These are phyloP conservation scores for Carpinus fangiana DNA, from an alignment of 306 rosid genomes.

Conservation along the genomic window DNA sequence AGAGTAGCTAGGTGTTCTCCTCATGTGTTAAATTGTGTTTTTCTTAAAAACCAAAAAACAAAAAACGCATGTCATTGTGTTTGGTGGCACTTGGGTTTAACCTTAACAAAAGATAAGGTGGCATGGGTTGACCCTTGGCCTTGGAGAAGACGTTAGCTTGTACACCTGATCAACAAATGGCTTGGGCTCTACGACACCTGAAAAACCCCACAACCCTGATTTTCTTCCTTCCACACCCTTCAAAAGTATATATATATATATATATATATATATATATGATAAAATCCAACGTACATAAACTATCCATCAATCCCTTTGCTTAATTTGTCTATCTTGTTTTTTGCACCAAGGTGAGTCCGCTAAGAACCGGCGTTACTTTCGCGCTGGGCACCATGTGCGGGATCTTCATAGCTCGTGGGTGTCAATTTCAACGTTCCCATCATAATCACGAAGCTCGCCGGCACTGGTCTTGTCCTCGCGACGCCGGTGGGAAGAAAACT, in stretches of 20 bases:
- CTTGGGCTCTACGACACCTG: not conserved
- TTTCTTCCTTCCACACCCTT: not conserved
- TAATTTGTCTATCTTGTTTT: not conserved
- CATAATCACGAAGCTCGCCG: conserved; percentile 20
- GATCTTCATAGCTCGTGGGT: conserved; percentile 16
- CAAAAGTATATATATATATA: not conserved
- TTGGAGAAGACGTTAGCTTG: conserved; percentile 8
- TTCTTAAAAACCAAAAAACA: too few species aligned
- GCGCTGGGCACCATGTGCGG: conserved; percentile 53
- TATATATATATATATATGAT: not conserved
- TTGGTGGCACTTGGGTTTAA: too few species aligned
- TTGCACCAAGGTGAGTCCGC: not conserved
- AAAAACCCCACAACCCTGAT: not conserved
- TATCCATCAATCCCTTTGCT: not conserved
- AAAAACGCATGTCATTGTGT: too few species aligned
- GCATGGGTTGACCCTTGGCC: conserved; percentile 13
- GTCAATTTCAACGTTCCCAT: not conserved
- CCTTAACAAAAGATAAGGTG: too few species aligned
- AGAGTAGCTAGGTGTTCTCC: too few species aligned
- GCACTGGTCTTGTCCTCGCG: conserved; percentile 29
- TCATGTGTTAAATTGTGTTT: too few species aligned
- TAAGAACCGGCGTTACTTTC: conserved; percentile 8
- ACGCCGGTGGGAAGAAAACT: conserved; percentile 12
- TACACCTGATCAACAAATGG: not conserved
- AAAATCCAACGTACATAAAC: too few species aligned